Evolutionary conservation across 2,329 filamentous ascomycete species (phyloP), one percentile per base, ranked within the genome.

Genomic region (Plenodomus biglobosus): DNA sequence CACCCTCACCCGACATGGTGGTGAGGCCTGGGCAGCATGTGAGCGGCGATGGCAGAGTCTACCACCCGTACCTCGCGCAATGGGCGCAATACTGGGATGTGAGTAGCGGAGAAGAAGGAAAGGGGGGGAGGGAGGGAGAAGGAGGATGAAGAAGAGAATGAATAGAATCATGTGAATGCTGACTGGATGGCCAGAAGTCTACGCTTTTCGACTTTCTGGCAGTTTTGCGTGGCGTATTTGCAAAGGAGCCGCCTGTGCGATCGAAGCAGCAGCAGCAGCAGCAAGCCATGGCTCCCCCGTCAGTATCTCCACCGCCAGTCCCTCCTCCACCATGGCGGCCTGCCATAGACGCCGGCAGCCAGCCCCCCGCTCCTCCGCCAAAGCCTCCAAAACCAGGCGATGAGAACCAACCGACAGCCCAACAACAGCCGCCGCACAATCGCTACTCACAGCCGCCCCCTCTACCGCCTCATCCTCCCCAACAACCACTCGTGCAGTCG

Each of bases 21-120:
- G 86, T 99, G 36, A 83, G 92, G 17, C 90, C 92, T 1, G 94
- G 94, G 0, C 94, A 99, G 68, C 91, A 99, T 76, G 91, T 99
- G 51, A 91, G 94, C 65, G 85, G 89, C 4, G 92, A 97, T 65
- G 94, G 94, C 20, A 86, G 89, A 69, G 84, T 97, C 55, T 99
- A 97, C 70, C 94, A 99, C 70, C 94, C 94, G 32, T 99, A 97
- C 70, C 77, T 99, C 39, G 89, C 90, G 24, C 86, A 90, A 53
- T 99, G 94, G 94, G 77, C 81, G 24, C 85, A 90, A 58, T 92
- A 88, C 61, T 94, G 89, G 88, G 90, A 96, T 83, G 90, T 95
- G 72, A 76, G 88, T 84, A 38, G 1, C 5, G 20, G 17, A 40
- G 43, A 53, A 37, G 46, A 52, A 15, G 8, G 21, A n/a, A 42